Evolutionary conservation across 495 filamentous ascomycete species (phyloP).

Genomic region (Xylaria grammica): DNA sequence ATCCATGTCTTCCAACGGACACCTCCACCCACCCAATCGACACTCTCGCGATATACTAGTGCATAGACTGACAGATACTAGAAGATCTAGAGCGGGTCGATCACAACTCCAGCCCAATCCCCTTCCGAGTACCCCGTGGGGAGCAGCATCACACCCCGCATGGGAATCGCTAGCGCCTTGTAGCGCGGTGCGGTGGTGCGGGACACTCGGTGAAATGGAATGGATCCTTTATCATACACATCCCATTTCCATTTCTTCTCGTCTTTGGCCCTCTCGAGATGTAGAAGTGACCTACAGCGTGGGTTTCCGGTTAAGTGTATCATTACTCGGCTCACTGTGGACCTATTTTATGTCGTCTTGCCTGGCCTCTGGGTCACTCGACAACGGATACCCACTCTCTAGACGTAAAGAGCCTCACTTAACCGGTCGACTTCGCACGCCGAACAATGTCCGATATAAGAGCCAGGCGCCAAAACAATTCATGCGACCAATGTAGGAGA

Average conservation of each 20-base stretch:
- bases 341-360: neutral
- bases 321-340: neutral
- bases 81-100: neutral
- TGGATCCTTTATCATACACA: neutral
- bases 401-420: no score
- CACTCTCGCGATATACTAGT: no score
- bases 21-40: no score
- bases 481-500: conserved; percentile 53
- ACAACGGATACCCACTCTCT: neutral
- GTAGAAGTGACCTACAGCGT: neutral
- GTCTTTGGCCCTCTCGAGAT: neutral
- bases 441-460: neutral
- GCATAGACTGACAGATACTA: no score
- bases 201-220: conserved; percentile 12
- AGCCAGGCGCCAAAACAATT: conserved; percentile 43
- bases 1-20: no score
- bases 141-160: neutral
- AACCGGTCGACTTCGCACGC: no score
- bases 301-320: neutral
- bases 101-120: neutral
- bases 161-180: neutral
- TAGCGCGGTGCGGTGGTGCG: neutral
- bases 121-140: conserved; percentile 15
- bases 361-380: neutral
- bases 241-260: neutral